Evolutionary conservation across 2,329 filamentous ascomycete species (phyloP), one percentile per base, ranked within the genome.

Genomic region (Myrmaecium sp.): DNA sequence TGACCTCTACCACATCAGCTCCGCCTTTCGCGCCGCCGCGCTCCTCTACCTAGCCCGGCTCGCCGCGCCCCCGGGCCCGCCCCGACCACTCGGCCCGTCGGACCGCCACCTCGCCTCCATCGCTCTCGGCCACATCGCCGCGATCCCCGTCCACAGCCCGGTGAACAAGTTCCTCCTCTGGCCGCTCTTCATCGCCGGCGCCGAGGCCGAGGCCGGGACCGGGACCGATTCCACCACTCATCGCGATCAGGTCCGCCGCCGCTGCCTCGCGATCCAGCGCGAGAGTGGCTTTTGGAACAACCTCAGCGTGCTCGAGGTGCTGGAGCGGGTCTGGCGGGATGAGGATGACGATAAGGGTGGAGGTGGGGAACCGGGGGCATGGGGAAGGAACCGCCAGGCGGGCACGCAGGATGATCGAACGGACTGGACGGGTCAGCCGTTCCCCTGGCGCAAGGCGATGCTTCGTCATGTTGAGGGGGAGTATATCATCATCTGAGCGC

Each of bases 231-330:
- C 81, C 37, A 71, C 79, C 41, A 60, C 73, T 26, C 79, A 93
- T 43, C 77, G 84, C 35, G 68, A 69, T 30, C 69, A 84, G 31
- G 76, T 94, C 27, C 71, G 83, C 28, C 64, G 70, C 37, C 75
- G 83, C 39, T 92, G 82, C 54, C 64, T 74, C 23, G 82, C 86
- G 44, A 86, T 94, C 37, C 83, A 86, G 62, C 69, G 72, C 16
- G 77, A 86, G 37, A 86, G 78, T 28, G 84, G 84, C 1, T 94
- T 94, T 54, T 80, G 83, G 62, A 94, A 93, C 54, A 94, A 93
- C 47, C 64, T 91, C 21, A 77, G 78, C 5, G 82, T 79, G 5
- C 62, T 94, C 14, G 79, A 89, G 41, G 71, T 93, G 4, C 55
- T 94, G 21, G 84, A 94, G 58, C 72, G 74, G 41, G 66, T 92